Percentiles rank a stretch among this genome's conserved stretches.
Evolutionary conservation across 306 rosid species (phyloP).

Genomic region (Cyclanthera cordifolia): DNA sequence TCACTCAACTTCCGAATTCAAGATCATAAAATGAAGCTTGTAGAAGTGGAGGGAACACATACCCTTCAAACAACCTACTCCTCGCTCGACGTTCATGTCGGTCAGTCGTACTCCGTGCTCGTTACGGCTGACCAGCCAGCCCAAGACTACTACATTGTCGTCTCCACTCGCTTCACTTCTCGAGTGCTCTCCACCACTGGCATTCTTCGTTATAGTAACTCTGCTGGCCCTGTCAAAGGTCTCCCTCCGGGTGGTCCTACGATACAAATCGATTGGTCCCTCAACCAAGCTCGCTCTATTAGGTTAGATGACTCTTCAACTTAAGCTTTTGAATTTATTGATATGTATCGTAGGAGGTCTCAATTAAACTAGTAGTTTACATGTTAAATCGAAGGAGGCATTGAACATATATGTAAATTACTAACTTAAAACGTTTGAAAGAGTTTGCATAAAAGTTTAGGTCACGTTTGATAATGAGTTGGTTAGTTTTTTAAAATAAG

Average conservation of each 20-base stretch:
- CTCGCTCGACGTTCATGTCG: conserved; percentile 79
- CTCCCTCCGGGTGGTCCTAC: conserved; percentile 96
- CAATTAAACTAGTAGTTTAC: too few relatives aligned
- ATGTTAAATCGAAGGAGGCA: too few relatives aligned
- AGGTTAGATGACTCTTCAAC: conserved; percentile 26
- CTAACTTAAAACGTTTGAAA: background rate
- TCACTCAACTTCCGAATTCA: conserved; percentile 92
- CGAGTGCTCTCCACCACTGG: conserved; percentile 55
- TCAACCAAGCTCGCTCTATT: conserved; percentile 97
- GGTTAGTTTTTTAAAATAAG: too few relatives aligned
- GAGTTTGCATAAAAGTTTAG: too few relatives aligned
- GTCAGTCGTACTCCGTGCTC: conserved; percentile 84
- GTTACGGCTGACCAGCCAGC: conserved; percentile 81
- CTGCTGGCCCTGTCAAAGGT: conserved; percentile 66
- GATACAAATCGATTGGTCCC: conserved; percentile 84
- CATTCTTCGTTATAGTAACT: conserved; percentile 65
- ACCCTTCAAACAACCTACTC: conserved; percentile 79
- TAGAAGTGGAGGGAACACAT: conserved; percentile 98
- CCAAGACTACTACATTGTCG: conserved; percentile 72
- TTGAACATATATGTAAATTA: too few relatives aligned
- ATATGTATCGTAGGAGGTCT: background rate
- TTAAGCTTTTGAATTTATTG: background rate
- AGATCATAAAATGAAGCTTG: conserved; percentile 70
- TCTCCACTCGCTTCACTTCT: conserved; percentile 58
- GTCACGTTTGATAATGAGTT: too few relatives aligned